Evolutionary conservation across 352 stramenopile genomes (phyloP).

Genomic region (Globisporangium carolinianum): DNA sequence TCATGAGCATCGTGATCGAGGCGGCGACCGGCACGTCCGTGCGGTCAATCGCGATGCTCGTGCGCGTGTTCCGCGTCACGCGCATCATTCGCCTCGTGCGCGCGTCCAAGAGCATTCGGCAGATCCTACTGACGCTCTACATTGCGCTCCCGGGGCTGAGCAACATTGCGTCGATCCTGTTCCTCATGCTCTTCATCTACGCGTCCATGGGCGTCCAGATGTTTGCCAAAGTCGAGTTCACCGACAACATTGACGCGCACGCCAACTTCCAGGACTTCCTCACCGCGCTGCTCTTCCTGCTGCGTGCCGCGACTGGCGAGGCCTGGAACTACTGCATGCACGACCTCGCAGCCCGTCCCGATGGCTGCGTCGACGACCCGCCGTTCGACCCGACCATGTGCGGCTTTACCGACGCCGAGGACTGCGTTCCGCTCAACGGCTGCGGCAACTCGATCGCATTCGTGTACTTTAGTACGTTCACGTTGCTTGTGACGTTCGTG

Average conservation of each 20-base stretch:
- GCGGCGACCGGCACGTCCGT: constrained; percentile 45
- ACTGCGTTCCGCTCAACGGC: constrained; percentile 63
- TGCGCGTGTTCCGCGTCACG: constrained; percentile 89
- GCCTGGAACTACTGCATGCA: constrained; percentile 93
- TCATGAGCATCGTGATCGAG: constrained; percentile 57
- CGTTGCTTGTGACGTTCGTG: constrained; percentile 90
- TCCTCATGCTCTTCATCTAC: constrained; percentile 93
- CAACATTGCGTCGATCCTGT: constrained; percentile 89
- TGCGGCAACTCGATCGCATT: constrained; percentile 66
- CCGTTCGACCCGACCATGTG: constrained; percentile 61
- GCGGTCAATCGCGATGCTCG: constrained; percentile 76
- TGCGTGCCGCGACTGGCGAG: constrained; percentile 90
- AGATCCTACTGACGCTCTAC: constrained; percentile 90
- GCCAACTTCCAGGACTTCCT: constrained; percentile 92
- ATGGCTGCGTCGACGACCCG: constrained; percentile 57
- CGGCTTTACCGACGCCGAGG: constrained; percentile 61
- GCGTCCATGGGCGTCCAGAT: constrained; percentile 90
- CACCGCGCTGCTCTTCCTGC: constrained; percentile 85
- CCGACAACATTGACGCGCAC: constrained; percentile 70
- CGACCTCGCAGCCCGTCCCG: constrained; percentile 38
- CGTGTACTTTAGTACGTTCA: constrained; percentile 82
- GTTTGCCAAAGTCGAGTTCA: constrained; percentile 83
- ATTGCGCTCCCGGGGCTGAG: constrained; percentile 82
- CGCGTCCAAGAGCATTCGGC: constrained; percentile 79
- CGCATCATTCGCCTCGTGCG: constrained; percentile 80